phyloP scores from a whole-genome alignment of 83 land plant species.

The Picea abies region DNA sequence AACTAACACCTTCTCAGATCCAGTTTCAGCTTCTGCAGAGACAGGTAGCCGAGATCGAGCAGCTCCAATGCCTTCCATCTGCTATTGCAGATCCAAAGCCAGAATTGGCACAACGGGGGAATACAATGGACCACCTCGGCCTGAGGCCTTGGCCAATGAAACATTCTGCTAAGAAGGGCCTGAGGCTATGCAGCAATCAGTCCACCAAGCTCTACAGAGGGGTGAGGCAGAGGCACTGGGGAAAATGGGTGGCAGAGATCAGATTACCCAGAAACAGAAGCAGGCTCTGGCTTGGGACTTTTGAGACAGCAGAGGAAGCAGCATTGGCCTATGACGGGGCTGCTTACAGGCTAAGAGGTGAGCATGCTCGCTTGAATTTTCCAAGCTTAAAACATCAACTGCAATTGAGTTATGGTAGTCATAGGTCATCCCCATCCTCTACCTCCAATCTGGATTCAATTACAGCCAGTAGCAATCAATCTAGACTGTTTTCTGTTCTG shows the following conservation, averaged over 20 bases:
- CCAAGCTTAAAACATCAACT: neutral
- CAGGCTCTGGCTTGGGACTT: conserved; percentile 27
- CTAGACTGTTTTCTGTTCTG: conserved; percentile 5
- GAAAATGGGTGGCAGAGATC: conserved; percentile 30
- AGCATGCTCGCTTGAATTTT: conserved; percentile 23
- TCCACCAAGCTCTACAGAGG: conserved; percentile 23
- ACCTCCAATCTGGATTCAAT: conserved; percentile 13
- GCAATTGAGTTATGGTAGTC: neutral
- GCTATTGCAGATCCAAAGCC: neutral
- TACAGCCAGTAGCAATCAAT: neutral
- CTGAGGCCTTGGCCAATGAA: conserved; percentile 2
- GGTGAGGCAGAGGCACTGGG: conserved; percentile 32
- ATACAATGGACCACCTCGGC: neutral
- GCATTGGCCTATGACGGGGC: conserved; percentile 27
- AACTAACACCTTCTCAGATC: conserved; percentile 1
- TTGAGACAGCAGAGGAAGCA: conserved; percentile 26
- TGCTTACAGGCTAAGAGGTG: conserved; percentile 27
- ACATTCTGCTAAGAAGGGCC: neutral
- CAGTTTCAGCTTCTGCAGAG: conserved; percentile 16
- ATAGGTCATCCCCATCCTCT: conserved; percentile 15
- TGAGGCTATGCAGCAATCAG: neutral
- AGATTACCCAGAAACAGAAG: conserved; percentile 22
- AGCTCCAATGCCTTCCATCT: conserved; percentile 6
- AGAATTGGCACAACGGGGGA: neutral
- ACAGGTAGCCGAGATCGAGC: conserved; percentile 12